These are phyloP conservation scores for Candolleomyces efflorescens DNA, from an alignment of 768 basidiomycete species.

Conservation along the genomic window DNA sequence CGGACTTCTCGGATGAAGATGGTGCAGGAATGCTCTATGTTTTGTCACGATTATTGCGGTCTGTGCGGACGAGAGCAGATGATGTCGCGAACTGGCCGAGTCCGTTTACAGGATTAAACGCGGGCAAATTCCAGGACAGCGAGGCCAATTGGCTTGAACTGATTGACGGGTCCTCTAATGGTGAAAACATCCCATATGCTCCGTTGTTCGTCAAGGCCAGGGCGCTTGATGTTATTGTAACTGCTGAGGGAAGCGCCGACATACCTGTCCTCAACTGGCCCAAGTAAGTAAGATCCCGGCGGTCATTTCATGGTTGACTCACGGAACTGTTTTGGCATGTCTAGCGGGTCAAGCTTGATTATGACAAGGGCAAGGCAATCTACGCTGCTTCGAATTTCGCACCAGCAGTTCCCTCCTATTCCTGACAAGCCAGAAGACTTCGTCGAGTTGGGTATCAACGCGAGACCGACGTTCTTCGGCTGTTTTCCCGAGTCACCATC, in stretches of 20 bases:
- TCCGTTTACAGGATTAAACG: constrained; percentile 49
- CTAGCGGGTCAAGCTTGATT: constrained; percentile 52
- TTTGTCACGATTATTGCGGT: constrained; percentile 41
- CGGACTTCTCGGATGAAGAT: constrained; percentile 32
- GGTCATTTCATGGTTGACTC: background rate
- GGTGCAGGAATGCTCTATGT: constrained; percentile 41
- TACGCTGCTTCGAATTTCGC: constrained; percentile 41
- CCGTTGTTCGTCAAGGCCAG: constrained; percentile 69
- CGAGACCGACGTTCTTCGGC: constrained; percentile 76
- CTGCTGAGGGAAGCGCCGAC: constrained; percentile 65
- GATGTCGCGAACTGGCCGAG: constrained; percentile 72
- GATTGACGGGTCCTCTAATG: constrained; percentile 68
- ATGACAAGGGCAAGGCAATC: constrained; percentile 39
- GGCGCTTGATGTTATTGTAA: constrained; percentile 69
- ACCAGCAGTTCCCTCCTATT: constrained; percentile 63
- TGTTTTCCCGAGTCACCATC: constrained; percentile 54
- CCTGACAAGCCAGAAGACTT: constrained; percentile 50
- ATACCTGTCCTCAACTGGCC: constrained; percentile 54
- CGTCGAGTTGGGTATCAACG: constrained; percentile 55
- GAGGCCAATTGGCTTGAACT: constrained; percentile 52
- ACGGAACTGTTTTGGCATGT: background rate
- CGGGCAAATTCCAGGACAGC: constrained; percentile 49
- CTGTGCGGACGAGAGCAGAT: constrained; percentile 47
- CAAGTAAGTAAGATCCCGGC: constrained; percentile 42
- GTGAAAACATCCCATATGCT: constrained; percentile 66